Percentiles rank a stretch among this genome's conserved stretches.
phyloP scores from a whole-genome alignment of 441 rosid species.

The Lepidium campestre region DNA sequence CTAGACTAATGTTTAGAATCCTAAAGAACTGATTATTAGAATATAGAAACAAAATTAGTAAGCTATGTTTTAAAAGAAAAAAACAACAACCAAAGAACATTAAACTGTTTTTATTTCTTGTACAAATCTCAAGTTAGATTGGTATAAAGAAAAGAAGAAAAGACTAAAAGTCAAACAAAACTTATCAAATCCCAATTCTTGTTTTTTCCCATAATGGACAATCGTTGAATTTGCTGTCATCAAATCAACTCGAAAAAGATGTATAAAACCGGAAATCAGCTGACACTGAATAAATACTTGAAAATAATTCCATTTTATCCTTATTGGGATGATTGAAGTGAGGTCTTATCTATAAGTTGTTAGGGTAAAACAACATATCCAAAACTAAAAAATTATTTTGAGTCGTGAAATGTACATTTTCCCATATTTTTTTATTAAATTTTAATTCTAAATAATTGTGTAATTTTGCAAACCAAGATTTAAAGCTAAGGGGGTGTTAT shows the following conservation, averaged over 20 bases:
- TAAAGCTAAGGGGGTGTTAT: too few species aligned
- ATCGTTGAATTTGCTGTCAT: background rate
- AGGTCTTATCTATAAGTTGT: background rate
- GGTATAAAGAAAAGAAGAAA: background rate
- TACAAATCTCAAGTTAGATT: background rate
- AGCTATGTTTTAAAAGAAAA: background rate
- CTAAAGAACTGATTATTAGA: background rate
- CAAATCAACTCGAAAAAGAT: background rate
- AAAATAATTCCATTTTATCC: background rate
- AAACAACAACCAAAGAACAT: background rate
- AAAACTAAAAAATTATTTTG: too few species aligned
- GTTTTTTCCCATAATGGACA: constrained; percentile 16
- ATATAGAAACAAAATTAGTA: background rate
- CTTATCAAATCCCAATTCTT: constrained; percentile 3
- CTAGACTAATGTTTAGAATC: background rate
- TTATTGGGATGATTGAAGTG: background rate
- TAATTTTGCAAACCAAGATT: too few species aligned
- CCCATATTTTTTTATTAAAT: too few species aligned
- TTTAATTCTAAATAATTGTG: too few species aligned
- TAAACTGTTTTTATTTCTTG: background rate
- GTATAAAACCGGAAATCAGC: background rate
- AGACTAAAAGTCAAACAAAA: constrained; percentile 1
- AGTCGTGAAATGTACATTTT: too few species aligned
- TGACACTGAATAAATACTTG: background rate
- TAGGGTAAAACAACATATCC: background rate